Conservation (phyloP, 2,329 filamentous ascomycete species). For the Monosporascus sp. region DNA sequence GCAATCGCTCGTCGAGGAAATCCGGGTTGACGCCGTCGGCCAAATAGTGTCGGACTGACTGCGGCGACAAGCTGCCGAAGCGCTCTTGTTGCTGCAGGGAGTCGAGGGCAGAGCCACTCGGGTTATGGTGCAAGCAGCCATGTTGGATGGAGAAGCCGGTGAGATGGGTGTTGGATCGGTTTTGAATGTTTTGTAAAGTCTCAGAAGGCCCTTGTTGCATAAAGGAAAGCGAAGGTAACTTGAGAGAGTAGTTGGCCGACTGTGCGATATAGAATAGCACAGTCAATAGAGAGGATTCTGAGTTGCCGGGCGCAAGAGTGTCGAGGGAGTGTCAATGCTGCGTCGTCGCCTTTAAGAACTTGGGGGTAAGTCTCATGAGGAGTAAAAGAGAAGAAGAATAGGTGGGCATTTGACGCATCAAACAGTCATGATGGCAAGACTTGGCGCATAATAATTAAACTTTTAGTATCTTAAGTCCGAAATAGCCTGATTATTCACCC, state of each 20-base stretch:
- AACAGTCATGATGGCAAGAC: background rate
- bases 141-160: constrained; percentile 42
- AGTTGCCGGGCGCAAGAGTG: background rate
- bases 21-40: constrained; percentile 33
- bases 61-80: constrained; percentile 32
- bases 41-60: constrained; percentile 24
- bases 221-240: constrained; percentile 44
- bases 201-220: constrained; percentile 56
- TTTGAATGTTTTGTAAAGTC: constrained; percentile 22
- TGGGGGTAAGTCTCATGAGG: background rate
- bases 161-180: constrained; percentile 27
- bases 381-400: background rate
- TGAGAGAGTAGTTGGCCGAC: constrained; percentile 32
- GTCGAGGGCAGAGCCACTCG: constrained; percentile 31
- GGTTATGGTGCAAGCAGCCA: constrained; percentile 46
- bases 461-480: too few species aligned
- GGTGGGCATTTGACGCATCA: background rate
- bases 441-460: too few species aligned
- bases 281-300: constrained; percentile 31
- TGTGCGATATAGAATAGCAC: constrained; percentile 49
- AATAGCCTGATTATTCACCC: too few species aligned
- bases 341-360: background rate
- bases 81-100: constrained; percentile 22
- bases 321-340: background rate
- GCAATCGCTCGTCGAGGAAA: constrained; percentile 45